Base-by-base conservation (phyloP, 2,329 filamentous ascomycete species). In the Neonectria magnoliae region DNA sequence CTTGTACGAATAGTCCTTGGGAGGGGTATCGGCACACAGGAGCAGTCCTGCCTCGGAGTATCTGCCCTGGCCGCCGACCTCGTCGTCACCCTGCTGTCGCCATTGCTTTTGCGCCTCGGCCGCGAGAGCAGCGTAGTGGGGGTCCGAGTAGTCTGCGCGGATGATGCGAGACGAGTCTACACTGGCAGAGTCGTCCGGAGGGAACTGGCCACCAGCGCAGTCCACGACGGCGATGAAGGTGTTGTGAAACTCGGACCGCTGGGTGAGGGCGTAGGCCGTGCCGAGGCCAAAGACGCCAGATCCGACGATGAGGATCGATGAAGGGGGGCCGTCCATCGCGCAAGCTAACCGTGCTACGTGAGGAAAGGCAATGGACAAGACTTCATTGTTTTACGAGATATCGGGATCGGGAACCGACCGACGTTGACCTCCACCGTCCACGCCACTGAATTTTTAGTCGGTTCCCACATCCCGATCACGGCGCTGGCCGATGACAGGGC, bases 81-180 rank as follows among this genome's bases (percentile, higher is more conserved):
- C 82, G 5, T 83, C 78, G 33, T 84, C 80, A 60, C 83, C 87
- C 71, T 78, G 78, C 76, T 85, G 87, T 71, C 91, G 88, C 92
- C 89, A 96, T 75, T 86, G 82, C 18, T 83, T 78, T 73, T 93
- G 91, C 1, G 94, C 93, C 38, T 88, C 82, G 18, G 87, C 84
- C 20, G 91, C 93, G 50, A 98, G 88, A 16, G 84, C 81, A 6
- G 93, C 87, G 79, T 98, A 98, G 22, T 90, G 87, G 0, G 87
- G 81, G 75, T 95, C 90, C 5, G 92, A 90, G 76, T 98, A 98
- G 83, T 98, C 95, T 55, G 87, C 81, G 61, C 89, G 84, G 68
- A 91, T 83, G 71, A 91, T 89, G 69, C 89, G 86, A 14, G 88
- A 90, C 4, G 83, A 84, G 79, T 91, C 89, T 73, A 90, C 84